A percentile compares a stretch with the other conserved stretches of the same genome.
Evolutionary conservation across 495 filamentous ascomycete genomes (phyloP).

Genomic region (Penicillium canescens): DNA sequence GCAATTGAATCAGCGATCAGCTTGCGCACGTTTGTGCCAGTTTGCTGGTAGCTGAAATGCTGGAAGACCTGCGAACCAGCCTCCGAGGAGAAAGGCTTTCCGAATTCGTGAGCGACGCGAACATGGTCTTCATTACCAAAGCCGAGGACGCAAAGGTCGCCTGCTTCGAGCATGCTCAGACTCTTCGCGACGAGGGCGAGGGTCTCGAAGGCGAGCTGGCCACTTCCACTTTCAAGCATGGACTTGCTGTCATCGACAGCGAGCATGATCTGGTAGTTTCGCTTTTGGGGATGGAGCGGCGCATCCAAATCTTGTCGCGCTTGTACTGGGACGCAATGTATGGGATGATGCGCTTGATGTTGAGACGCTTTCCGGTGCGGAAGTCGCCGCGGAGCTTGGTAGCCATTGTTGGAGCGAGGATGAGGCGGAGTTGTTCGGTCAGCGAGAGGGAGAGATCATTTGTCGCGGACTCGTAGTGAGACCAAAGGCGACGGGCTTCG

Average conservation of each 20-base stretch:
- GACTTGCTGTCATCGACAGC: conserved; percentile 94
- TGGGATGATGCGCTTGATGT: conserved; percentile 98
- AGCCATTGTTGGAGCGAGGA: conserved; percentile 89
- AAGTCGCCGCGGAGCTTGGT: conserved; percentile 97
- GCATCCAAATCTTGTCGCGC: conserved; percentile 99
- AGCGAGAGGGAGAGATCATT: conserved; percentile 82
- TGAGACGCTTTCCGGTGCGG: conserved; percentile 95
- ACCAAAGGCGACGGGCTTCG: conserved; percentile 81
- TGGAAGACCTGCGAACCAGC: conserved; percentile 79
- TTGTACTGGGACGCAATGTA: conserved; percentile 98
- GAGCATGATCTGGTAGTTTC: conserved; percentile 94
- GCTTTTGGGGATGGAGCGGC: conserved; percentile 87
- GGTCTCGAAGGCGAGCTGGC: conserved; percentile 82
- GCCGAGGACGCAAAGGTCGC: conserved; percentile 83
- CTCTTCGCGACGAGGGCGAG: conserved; percentile 84
- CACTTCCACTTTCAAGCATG: conserved; percentile 76
- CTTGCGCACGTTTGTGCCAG: conserved; percentile 77
- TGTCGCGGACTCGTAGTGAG: conserved; percentile 77
- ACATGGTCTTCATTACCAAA: conserved; percentile 77
- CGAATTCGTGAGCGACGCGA: conserved; percentile 86
- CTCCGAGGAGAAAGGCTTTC: conserved; percentile 78
- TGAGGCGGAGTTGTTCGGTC: conserved; percentile 91
- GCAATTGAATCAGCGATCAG: conserved; percentile 75
- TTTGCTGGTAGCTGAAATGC: conserved; percentile 83
- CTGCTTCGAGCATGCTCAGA: conserved; percentile 88